Evolutionary conservation across 768 basidiomycete genomes (phyloP), one percentile per base, ranked within the genome.

Genomic region (Lactifluus subvellereus): DNA sequence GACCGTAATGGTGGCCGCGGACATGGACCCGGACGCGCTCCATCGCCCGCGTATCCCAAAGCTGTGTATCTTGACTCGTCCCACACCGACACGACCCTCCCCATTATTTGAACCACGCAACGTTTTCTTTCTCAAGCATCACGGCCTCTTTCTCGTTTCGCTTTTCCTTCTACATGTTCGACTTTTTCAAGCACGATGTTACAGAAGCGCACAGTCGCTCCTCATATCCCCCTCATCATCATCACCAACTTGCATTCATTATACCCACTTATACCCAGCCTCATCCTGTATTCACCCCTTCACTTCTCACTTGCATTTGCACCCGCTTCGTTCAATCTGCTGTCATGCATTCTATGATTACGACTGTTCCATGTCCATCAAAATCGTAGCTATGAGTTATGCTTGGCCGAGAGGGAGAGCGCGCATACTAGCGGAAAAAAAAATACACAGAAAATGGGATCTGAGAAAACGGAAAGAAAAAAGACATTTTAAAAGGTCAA

Each of bases 381-480:
- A 43, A 64, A 60, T 64, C 59, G 63, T 60, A 56, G 63, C 54
- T 55, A 64, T 64, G 63, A 64, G 63, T 54, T 64, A 64, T 60
- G 59, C 49, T 27, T 60, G 55, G 40, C 55, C 4, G 40, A 55
- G 30, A 38, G 37, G 4, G 22, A 52, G 45, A 22, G 52, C 53
- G 20, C 38, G 22, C 48, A 33, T 33, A 6, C 38, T n/a, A 40
- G 48, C 33, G 16, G 20, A 1, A 45, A 59, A 32, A 50, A 47
- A 49, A 49, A 30, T 52, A 62, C 35, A 51, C 35, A 49, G 10
- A 50, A 55, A 50, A 9, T 8, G 10, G 40, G 43, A 38, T 35
- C 59, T 42, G 22, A 50, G 48, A 61, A 47, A 27, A 32, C 32
- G 13, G 16, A 43, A 13, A 14, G 49, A 56, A 27, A 43, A 27